Base-by-base conservation (phyloP, 257 asterid genomes). In the Fraxinus americana region DNA sequence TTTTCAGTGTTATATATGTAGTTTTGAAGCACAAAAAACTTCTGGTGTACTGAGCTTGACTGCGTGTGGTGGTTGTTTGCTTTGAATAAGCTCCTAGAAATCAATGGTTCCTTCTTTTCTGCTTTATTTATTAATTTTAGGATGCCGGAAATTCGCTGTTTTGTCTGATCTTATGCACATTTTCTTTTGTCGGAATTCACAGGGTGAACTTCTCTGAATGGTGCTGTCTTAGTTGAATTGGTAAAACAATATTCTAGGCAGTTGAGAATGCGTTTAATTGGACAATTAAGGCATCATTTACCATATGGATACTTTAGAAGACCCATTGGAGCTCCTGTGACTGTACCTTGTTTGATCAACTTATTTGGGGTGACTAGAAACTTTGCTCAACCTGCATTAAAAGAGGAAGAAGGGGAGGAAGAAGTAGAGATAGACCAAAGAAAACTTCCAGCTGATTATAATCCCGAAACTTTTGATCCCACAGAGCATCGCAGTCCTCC, bases 401-500 rank as follows among this genome's bases (percentile, higher is more conserved):
- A 80, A 10, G 93, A 87, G 78, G 91, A 82, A 19, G 97, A 88
- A 45, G 91, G 83, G 52, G 88, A 77, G 77, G 96, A 88, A 41
- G 94, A 84, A 84, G 83, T 92, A 16, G 94, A 92, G 61, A 83
- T 91, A 72, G 97, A 92, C 85, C 97, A 87, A 75, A 87, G 94
- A 79, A 84, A 87, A 85, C 98, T 93, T 74, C 97, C 97, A 12
- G 89, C 97, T 57, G 98, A 93, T 86, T 93, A 93, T 70, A 93
- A 92, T 72, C 93, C 94, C 8, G 82, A 88, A 19, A 89, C 83
- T 70, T 93, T 92, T 71, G 95, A 93, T 82, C 94, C 98, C 30
- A 85, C 92, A 0, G 96, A 90, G 87, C 94, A 90, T 80, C 95
- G 94, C 1, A 90, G 96, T 75, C 95, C 97, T 73, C 97, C 98